Conservation (phyloP, 805 yeast species). For the Saccharomycopsis sp. region DNA sequence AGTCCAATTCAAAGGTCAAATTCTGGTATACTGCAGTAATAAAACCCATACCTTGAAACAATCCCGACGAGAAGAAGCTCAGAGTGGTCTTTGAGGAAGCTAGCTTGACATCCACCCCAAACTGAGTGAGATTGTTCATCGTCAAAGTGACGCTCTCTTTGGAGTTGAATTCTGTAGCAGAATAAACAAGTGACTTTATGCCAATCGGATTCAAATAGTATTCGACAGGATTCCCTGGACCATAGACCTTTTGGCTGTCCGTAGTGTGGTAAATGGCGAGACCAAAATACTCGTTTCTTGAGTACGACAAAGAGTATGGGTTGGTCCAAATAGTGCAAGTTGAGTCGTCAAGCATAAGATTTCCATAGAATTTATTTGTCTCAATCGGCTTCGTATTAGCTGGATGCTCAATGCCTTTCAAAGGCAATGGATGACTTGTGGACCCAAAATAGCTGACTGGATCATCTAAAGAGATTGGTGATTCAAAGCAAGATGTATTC, state of each 20-base stretch:
- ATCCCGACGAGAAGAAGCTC: constrained; percentile 5
- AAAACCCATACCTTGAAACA: constrained; percentile 59
- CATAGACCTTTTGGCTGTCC: constrained; percentile 55
- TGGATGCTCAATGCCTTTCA: constrained; percentile 24
- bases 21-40: constrained; percentile 42
- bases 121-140: constrained; percentile 39
- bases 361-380: constrained; percentile 74
- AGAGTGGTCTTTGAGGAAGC: constrained; percentile 32
- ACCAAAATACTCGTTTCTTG: constrained; percentile 40
- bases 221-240: constrained; percentile 40
- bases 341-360: constrained; percentile 52
- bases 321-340: constrained; percentile 50
- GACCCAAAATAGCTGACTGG: constrained; percentile 36
- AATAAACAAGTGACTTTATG: constrained; percentile 44
- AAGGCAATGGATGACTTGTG: constrained; percentile 21
- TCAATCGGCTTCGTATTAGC: constrained; percentile 39
- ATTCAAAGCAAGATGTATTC: neutral
- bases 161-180: constrained; percentile 35
- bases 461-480: neutral
- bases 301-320: constrained; percentile 70
- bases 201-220: constrained; percentile 54
- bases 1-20: constrained; percentile 39
- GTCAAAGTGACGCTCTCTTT: constrained; percentile 33
- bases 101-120: constrained; percentile 38
- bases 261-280: constrained; percentile 56